A percentile compares a stretch with the other conserved stretches of the same genome.
Evolutionary conservation across 1,139 yeast species (phyloP).

Genomic region (Hansenula anomala): DNA sequence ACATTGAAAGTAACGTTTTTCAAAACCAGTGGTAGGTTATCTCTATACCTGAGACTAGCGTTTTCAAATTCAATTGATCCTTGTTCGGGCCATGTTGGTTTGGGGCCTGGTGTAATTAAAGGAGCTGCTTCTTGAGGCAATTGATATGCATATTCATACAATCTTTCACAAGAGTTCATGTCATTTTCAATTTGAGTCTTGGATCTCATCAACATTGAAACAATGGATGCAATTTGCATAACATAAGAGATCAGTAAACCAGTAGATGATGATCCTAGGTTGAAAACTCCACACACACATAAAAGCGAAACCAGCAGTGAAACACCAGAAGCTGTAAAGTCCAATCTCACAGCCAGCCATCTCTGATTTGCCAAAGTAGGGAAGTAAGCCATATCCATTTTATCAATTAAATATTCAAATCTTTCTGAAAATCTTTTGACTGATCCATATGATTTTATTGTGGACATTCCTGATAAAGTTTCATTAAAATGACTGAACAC

Average conservation of each 20-base stretch:
- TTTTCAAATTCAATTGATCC: slow-evolving; percentile 49
- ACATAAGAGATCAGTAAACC: slow-evolving; percentile 65
- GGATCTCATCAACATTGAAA: slow-evolving; percentile 42
- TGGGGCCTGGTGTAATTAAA: slow-evolving; percentile 44
- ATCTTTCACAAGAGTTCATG: slow-evolving; percentile 77
- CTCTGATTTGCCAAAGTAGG: slow-evolving; percentile 60
- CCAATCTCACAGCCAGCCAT: slow-evolving; percentile 62
- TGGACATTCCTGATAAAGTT: slow-evolving; percentile 55
- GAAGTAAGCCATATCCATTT: slow-evolving; percentile 59
- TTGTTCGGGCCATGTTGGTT: slow-evolving; percentile 46
- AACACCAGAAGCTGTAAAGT: slow-evolving; percentile 38
- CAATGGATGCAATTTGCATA: slow-evolving; percentile 40
- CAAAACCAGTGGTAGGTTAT: slow-evolving; percentile 59
- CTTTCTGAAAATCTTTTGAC: slow-evolving; percentile 39
- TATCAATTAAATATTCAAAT: slow-evolving; percentile 42
- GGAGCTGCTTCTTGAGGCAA: slow-evolving; percentile 58
- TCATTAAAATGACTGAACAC: slow-evolving; percentile 43
- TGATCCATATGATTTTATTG: slow-evolving; percentile 53
- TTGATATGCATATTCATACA: slow-evolving; percentile 60
- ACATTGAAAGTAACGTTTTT: slow-evolving; percentile 29
- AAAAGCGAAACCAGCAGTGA: slow-evolving; percentile 44
- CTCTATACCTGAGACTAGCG: slow-evolving; percentile 57
- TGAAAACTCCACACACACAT: slow-evolving; percentile 55
- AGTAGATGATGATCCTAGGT: slow-evolving; percentile 36
- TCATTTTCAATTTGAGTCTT: slow-evolving; percentile 67